A percentile compares a stretch with the other conserved stretches of the same genome.
phyloP scores from a whole-genome alignment of 805 yeast species.

The Starmera amethionina region DNA sequence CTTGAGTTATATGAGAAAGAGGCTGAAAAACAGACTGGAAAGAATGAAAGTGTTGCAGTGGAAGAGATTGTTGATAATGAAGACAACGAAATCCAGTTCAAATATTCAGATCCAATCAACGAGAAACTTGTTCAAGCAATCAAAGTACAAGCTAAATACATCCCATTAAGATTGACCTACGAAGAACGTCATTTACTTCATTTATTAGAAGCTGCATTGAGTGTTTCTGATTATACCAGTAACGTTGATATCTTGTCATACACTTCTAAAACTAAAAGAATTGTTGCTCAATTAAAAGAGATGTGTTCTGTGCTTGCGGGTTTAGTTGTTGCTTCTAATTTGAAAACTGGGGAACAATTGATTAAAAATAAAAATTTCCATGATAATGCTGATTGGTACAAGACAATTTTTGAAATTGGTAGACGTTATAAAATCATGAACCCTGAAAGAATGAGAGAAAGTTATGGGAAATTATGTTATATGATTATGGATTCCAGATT shows the following conservation, averaged over 20 bases:
- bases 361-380: conserved; percentile 58
- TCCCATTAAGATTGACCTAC: conserved; percentile 58
- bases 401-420: conserved; percentile 65
- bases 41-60: neutral
- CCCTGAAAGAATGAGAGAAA: conserved; percentile 72
- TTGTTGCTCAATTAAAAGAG: conserved; percentile 62
- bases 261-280: conserved; percentile 59
- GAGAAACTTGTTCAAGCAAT: conserved; percentile 17
- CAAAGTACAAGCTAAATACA: conserved; percentile 37
- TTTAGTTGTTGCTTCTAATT: conserved; percentile 64
- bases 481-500: conserved; percentile 80
- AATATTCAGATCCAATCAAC: conserved; percentile 6
- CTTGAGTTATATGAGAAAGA: conserved; percentile 14
- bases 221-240: conserved; percentile 74
- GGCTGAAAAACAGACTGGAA: conserved; percentile 11
- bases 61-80: neutral
- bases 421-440: conserved; percentile 77
- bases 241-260: conserved; percentile 63
- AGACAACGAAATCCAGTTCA: conserved; percentile 4
- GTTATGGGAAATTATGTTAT: conserved; percentile 70
- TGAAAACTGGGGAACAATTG: conserved; percentile 57
- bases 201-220: conserved; percentile 63
- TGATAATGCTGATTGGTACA: conserved; percentile 66
- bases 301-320: conserved; percentile 76
- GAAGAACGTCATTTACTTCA: conserved; percentile 64